phyloP scores from a whole-genome alignment of 1,284 basidiomycete genomes.

The Cryptococcus sp. region DNA sequence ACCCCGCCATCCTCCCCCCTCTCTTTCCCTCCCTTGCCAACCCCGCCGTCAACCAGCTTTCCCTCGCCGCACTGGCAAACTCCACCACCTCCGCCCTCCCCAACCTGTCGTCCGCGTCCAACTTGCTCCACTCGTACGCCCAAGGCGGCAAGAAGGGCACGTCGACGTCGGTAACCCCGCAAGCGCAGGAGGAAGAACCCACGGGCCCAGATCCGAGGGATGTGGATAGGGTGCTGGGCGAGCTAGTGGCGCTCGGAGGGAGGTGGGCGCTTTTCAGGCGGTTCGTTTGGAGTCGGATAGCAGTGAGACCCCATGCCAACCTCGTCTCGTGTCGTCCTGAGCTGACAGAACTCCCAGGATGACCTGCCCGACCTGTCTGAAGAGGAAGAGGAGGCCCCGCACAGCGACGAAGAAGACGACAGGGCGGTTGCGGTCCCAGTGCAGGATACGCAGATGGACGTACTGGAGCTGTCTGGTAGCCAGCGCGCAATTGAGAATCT shows the following conservation, averaged over 20 bases:
- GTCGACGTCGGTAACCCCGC: constrained; percentile 30
- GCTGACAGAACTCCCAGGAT: not conserved
- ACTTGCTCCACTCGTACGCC: constrained; percentile 45
- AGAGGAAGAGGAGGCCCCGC: constrained; percentile 10
- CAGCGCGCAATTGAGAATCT: constrained; percentile 65
- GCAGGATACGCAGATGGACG: constrained; percentile 49
- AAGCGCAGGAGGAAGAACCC: constrained; percentile 58
- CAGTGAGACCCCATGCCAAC: constrained; percentile 53
- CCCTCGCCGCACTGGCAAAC: constrained; percentile 39
- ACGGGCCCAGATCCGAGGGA: constrained; percentile 72
- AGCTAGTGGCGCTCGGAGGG: constrained; percentile 82
- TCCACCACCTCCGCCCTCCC: constrained; percentile 39
- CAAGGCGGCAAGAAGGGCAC: constrained; percentile 37
- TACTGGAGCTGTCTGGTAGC: constrained; percentile 51
- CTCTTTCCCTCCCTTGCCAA: constrained; percentile 31
- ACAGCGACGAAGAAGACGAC: constrained; percentile 19
- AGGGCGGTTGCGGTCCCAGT: constrained; percentile 17
- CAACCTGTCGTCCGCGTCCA: constrained; percentile 50
- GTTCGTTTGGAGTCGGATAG: constrained; percentile 73
- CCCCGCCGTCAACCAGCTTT: constrained; percentile 25
- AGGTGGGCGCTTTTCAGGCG: constrained; percentile 88
- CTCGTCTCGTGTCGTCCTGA: not conserved
- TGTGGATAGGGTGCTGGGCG: constrained; percentile 81
- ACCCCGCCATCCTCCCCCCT: constrained; percentile 37
- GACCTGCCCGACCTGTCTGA: constrained; percentile 1